Base-by-base conservation (phyloP, 2,329 filamentous ascomycete genomes). In the Clonostachys byssicola region DNA sequence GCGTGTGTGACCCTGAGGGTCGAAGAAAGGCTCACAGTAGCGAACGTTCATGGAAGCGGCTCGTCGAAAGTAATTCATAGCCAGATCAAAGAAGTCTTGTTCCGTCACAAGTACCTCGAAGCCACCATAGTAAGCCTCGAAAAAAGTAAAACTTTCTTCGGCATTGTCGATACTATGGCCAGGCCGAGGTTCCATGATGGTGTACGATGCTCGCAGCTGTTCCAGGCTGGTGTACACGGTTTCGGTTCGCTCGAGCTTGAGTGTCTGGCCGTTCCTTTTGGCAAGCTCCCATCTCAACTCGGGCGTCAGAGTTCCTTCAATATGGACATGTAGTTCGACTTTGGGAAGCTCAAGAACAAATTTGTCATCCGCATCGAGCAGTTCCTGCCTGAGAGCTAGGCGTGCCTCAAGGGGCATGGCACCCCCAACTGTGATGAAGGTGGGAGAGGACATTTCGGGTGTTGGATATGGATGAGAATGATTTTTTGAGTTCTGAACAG, bases 291-390 rank as follows among this genome's bases (percentile, higher is more conserved):
- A 90, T 49, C 89, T 77, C 38, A 88, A 72, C 46, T 73, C 66
- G 4, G 86, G 85, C 17, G 81, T 81, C 30, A 90, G 73, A 12
- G 84, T 83, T 48, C 86, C 87, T 64, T 90, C 86, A 20, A 91
- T 73, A 61, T 90, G 86, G 47, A 90, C 77, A 64, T 91, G 87
- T 58, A 89, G 86, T 62, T 91, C 86, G 68, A 83, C 88, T 72
- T 90, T 90, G 51, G 86, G 86, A 40, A 90, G 76, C 36, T 74
- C 75, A 44, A 68, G 65, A n/a, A 89, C 72, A 60, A 86, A 82
- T 38, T 33, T 34, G 47, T 42, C 20, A 10, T 42, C 23, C 9
- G 23, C 23, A 10, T 20, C 30, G 5, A 47, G 34, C 7, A 30
- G 23, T 9, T 30, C 44, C 17, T 34, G 38, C 14, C 38, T 34